Conservation (phyloP, 129 eudicot species). For the Calendula officinalis region DNA sequence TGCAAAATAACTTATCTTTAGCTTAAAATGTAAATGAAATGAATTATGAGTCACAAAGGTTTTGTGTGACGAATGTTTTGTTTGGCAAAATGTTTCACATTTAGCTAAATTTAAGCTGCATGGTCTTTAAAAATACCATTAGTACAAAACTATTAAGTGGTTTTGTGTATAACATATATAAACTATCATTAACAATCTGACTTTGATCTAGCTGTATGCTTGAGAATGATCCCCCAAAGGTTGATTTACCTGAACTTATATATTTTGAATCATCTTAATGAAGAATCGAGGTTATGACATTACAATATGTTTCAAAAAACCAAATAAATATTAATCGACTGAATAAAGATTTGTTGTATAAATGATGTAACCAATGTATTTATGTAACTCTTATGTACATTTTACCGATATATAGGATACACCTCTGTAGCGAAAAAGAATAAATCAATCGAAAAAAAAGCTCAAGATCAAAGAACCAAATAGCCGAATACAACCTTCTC, state of each 20-base stretch:
- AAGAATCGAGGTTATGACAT: not conserved
- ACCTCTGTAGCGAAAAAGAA: constrained; percentile 11
- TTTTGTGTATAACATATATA: no score
- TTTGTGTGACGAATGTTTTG: not conserved
- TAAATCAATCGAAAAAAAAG: constrained; percentile 8
- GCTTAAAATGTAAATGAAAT: not conserved
- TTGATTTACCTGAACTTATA: no score
- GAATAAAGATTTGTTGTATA: constrained; percentile 16
- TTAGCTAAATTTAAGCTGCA: no score
- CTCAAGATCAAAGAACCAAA: constrained; percentile 8
- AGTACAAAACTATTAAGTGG: no score
- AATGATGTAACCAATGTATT: constrained; percentile 12
- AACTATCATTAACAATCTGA: no score
- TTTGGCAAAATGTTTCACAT: not conserved
- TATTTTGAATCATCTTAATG: no score
- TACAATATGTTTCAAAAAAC: no score
- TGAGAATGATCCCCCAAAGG: no score
- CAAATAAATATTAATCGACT: not conserved
- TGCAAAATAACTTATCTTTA: not conserved
- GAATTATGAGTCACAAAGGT: not conserved
- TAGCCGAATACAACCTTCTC: not conserved
- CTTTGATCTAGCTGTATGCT: no score
- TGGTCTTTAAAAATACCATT: no score
- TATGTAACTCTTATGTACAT: constrained; percentile 28
- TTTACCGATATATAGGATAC: not conserved